Evolutionary conservation across 768 basidiomycete genomes (phyloP), one percentile per base, ranked within the genome.

Genomic region (Podaxis sp.): DNA sequence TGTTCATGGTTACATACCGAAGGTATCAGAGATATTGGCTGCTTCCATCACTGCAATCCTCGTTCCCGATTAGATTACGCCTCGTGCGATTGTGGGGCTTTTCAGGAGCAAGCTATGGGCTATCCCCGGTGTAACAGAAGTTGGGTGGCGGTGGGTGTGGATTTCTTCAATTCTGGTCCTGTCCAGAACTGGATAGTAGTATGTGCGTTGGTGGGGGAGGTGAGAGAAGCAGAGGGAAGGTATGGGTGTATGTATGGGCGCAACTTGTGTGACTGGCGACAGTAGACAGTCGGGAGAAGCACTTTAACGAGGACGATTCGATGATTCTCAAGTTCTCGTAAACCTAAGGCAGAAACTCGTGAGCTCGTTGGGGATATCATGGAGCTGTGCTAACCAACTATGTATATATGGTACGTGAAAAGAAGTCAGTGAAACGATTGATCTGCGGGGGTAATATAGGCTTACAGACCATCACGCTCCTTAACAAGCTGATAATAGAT

Each of bases 1-100:
- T 4, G 2, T 20, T 38, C 20, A 51, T 7, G 28, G 38, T n/a
- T 22, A 59, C 73, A n/a, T 57, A 76, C 75, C 75, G 67, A 75
- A 74, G 26, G 74, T 76, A 62, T 72, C 68, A 17, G 62, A 56
- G 30, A 75, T 65, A 26, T 48, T 22, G 20, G 40, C 2, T 6
- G 20, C 37, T 5, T 58, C 56, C 56, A 58, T 58, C 37, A 5
- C 6, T 5, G 12, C 13, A 2, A 37, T 10, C 55, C 40, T 2
- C 2, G 49, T 17, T 50, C 22, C 41, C 13, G 15, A 20, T 50
- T 13, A 28, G 22, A 28, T 50, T 50, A 26, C 7, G 49, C 12
- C 8, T 28, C 11, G 22, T 28, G 44, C 7, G 10, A 17, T 46
- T 46, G 8, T 10, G 10, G 6, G 33, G 33, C 33, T 33, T 8